A percentile compares a stretch with the other conserved stretches of the same genome.
These are phyloP conservation scores for Penicillium diatomitis DNA, from an alignment of 495 filamentous ascomycete species.

Conservation along the genomic window DNA sequence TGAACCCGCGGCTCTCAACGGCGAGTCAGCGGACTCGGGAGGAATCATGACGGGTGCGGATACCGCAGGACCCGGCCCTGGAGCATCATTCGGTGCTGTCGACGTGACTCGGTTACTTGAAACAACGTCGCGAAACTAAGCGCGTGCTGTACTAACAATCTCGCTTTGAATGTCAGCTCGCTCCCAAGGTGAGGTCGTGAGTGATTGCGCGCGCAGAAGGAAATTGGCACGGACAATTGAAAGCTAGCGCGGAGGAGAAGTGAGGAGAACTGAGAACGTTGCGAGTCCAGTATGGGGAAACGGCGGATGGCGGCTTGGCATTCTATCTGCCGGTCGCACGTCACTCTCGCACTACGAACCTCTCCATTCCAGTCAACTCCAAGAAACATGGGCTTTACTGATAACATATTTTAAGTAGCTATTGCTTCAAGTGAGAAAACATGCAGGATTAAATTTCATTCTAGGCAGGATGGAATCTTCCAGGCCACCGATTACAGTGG, in stretches of 20 bases:
- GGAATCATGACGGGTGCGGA: conserved; percentile 37
- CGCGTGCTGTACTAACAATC: neutral
- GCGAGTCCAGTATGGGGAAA: conserved; percentile 27
- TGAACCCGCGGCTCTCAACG: conserved; percentile 24
- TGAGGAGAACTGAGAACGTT: conserved; percentile 15
- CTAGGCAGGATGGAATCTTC: no score
- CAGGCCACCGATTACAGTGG: no score
- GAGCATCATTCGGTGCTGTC: conserved; percentile 31
- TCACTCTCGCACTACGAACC: conserved; percentile 4
- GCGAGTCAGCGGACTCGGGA: conserved; percentile 31
- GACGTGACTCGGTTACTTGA: neutral
- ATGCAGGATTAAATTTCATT: no score
- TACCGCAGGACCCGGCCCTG: conserved; percentile 30
- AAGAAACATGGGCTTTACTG: no score
- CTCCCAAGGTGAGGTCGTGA: neutral
- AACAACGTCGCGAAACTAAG: no score
- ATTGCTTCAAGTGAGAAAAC: no score
- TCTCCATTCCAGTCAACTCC: no score
- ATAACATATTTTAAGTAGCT: no score
- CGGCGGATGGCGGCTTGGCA: conserved; percentile 29
- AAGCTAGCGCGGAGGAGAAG: conserved; percentile 6
- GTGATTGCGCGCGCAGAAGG: neutral
- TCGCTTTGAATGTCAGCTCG: neutral
- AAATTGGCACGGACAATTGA: no score
- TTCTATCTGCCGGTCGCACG: conserved; percentile 10